phyloP scores from a whole-genome alignment of 345 rosid species.

The Acer negundo region DNA sequence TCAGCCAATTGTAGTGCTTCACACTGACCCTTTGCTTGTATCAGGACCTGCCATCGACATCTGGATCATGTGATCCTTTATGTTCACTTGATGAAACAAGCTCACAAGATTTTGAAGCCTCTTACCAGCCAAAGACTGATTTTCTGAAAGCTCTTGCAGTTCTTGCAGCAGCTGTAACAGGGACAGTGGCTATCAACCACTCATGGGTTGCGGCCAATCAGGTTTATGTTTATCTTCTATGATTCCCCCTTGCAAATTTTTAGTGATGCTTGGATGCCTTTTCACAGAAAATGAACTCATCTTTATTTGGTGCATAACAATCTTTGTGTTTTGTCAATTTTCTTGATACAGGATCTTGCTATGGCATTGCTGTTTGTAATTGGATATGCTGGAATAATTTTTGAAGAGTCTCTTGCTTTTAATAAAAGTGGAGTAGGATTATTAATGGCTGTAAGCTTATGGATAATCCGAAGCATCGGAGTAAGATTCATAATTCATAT shows the following conservation, averaged over 20 bases:
- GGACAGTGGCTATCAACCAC: conserved; percentile 81
- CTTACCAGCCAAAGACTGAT: conserved; percentile 86
- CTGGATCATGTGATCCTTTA: conserved; percentile 83
- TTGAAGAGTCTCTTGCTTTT: conserved; percentile 93
- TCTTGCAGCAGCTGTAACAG: conserved; percentile 76
- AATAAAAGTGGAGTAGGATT: conserved; percentile 96
- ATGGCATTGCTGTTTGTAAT: conserved; percentile 86
- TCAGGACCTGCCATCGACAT: conserved; percentile 58
- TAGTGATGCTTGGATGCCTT: neutral
- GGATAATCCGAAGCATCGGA: conserved; percentile 88
- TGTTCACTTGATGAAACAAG: conserved; percentile 89
- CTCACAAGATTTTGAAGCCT: conserved; percentile 65
- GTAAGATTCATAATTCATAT: conserved; percentile 43
- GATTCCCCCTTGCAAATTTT: neutral
- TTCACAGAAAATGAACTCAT: neutral
- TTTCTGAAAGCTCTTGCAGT: conserved; percentile 73
- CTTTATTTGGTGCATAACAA: neutral
- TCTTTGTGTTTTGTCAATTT: conserved; percentile 21
- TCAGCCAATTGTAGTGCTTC: neutral
- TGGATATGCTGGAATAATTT: conserved; percentile 89
- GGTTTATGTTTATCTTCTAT: conserved; percentile 36
- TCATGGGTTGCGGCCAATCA: conserved; percentile 98
- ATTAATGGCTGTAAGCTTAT: conserved; percentile 95
- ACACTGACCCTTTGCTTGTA: conserved; percentile 26
- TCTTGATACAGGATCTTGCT: conserved; percentile 78